These are phyloP conservation scores for Pythium periplocum DNA, from an alignment of 352 stramenopile species.

Conservation along the genomic window DNA sequence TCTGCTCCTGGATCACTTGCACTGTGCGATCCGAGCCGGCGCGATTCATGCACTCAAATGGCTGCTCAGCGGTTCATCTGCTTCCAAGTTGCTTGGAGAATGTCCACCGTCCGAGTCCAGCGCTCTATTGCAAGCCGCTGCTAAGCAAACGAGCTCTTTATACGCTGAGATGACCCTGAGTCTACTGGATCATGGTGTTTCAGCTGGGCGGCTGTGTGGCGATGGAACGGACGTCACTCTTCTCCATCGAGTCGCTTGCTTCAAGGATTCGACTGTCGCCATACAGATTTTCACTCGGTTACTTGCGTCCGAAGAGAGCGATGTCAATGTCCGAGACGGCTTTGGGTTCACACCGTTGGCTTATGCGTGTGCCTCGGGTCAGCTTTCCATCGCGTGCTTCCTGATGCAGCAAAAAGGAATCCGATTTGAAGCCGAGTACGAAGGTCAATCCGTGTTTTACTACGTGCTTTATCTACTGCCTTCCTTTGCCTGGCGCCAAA, in stretches of 20 bases:
- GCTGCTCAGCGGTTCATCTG: constrained; percentile 18
- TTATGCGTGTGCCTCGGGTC: constrained; percentile 34
- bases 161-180: constrained; percentile 37
- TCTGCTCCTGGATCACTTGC: constrained; percentile 12
- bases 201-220: constrained; percentile 38
- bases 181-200: constrained; percentile 23
- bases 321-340: constrained; percentile 46
- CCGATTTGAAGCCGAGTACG: constrained; percentile 50
- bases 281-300: constrained; percentile 21
- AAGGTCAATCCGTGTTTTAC: constrained; percentile 60
- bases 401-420: constrained; percentile 22
- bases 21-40: constrained; percentile 20
- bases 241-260: constrained; percentile 45
- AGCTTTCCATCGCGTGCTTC: constrained; percentile 31
- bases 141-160: constrained; percentile 23
- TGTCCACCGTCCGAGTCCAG: neutral
- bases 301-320: constrained; percentile 19
- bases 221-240: constrained; percentile 42
- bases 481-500: constrained; percentile 34
- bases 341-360: constrained; percentile 41
- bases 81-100: constrained; percentile 5
- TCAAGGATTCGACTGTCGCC: constrained; percentile 20
- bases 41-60: constrained; percentile 37
- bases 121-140: constrained; percentile 10
- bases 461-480: constrained; percentile 50